Evolutionary conservation across 371 early-diverging fungal genomes (phyloP).

Genomic region (Aphelidium insulamus): DNA sequence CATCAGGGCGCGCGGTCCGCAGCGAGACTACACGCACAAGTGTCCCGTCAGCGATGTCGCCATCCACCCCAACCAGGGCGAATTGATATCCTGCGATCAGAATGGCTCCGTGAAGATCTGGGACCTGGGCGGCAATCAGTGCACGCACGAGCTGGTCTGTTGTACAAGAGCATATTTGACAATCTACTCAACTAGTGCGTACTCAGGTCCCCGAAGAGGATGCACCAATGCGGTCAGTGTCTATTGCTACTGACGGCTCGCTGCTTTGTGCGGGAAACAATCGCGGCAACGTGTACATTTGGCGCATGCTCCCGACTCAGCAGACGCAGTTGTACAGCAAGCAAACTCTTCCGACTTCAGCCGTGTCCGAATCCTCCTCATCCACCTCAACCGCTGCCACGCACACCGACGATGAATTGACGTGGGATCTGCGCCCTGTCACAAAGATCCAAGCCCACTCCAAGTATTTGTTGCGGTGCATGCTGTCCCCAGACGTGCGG

Average conservation of each 20-base stretch:
- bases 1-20: constrained; percentile 45
- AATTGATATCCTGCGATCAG: constrained; percentile 82
- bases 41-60: constrained; percentile 79
- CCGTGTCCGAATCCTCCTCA: no score
- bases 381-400: no score
- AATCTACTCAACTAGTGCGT: not conserved
- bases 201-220: constrained; percentile 60
- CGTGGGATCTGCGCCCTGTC: constrained; percentile 48
- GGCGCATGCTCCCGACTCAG: no score
- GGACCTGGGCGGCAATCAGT: constrained; percentile 72
- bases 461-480: constrained; percentile 54
- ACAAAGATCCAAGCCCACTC: constrained; percentile 51
- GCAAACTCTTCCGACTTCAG: no score
- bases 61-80: constrained; percentile 87
- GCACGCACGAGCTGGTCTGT: constrained; percentile 57
- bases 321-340: no score
- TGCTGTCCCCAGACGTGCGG: constrained; percentile 63
- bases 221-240: constrained; percentile 65
- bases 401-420: no score
- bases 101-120: constrained; percentile 76
- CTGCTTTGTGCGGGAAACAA: constrained; percentile 78
- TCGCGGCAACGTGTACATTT: constrained; percentile 68
- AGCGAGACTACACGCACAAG: constrained; percentile 65
- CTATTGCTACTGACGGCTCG: constrained; percentile 71
- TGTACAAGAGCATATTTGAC: not conserved